phyloP scores from a whole-genome alignment of 352 stramenopile genomes.

The Phytophthora quininea region DNA sequence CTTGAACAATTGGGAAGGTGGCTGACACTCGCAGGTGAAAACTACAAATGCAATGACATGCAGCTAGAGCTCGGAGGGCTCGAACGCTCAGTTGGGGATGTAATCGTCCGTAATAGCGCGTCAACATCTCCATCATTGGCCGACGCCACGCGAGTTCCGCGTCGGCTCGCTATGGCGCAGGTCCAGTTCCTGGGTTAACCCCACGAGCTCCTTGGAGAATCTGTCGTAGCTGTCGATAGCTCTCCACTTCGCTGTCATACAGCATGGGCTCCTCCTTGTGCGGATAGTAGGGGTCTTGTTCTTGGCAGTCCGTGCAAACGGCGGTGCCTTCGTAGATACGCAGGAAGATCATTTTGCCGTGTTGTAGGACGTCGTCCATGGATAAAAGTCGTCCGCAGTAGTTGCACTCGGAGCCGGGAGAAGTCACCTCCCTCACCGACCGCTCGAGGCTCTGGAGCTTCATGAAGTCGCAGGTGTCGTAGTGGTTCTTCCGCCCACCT shows the following conservation, averaged over 20 bases:
- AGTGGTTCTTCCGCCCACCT: not conserved
- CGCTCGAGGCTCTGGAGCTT: not conserved
- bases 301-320: not conserved
- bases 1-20: not conserved
- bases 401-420: not conserved
- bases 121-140: conserved; percentile 1
- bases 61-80: not conserved
- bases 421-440: not conserved
- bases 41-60: not conserved
- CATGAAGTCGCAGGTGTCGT: not conserved
- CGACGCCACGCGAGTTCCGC: not conserved
- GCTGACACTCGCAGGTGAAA: not conserved
- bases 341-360: not conserved
- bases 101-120: conserved; percentile 1
- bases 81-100: not conserved
- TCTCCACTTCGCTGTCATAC: not conserved
- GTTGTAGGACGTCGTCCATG: not conserved
- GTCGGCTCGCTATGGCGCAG: not conserved
- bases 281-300: not conserved
- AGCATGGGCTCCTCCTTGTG: not conserved
- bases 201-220: too few relatives aligned
- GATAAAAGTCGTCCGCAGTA: not conserved
- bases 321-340: not conserved
- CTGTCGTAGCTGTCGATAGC: not conserved
- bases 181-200: not conserved